These are phyloP conservation scores for Avena eriantha DNA, from an alignment of 176 grass and related monocot genomes.

Conservation along the genomic window DNA sequence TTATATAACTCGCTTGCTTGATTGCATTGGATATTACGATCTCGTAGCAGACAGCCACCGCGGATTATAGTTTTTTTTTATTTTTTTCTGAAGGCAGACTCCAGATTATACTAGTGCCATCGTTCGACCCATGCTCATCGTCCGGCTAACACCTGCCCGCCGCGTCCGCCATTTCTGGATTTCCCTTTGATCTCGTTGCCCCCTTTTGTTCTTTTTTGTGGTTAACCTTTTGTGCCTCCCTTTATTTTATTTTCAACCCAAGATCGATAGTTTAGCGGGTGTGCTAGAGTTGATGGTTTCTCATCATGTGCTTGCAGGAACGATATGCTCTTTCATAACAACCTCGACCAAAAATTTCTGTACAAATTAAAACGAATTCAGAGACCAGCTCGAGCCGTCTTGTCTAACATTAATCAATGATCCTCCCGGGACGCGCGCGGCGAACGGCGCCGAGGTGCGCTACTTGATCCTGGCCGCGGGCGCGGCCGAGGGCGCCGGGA, in stretches of 20 bases:
- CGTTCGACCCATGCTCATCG: constrained; percentile 34
- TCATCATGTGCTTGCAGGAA: constrained; percentile 7
- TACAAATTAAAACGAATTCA: constrained; percentile 40
- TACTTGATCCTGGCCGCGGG: constrained; percentile 54
- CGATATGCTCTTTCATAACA: constrained; percentile 31
- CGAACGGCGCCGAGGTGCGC: not conserved
- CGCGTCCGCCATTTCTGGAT: constrained; percentile 37
- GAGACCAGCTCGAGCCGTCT: constrained; percentile 1
- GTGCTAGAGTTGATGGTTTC: not conserved
- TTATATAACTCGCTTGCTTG: not conserved
- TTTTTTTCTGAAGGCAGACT: not conserved
- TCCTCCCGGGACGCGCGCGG: not conserved
- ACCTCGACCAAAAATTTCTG: constrained; percentile 35
- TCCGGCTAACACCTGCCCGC: constrained; percentile 47
- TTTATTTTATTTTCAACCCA: not conserved
- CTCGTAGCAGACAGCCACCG: constrained; percentile 38
- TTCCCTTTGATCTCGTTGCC: not conserved
- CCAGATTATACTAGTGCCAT: not conserved
- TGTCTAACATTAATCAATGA: not conserved
- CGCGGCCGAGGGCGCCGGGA: not conserved
- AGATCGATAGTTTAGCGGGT: not conserved
- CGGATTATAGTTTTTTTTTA: not conserved
- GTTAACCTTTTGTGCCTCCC: not conserved
- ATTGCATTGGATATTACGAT: constrained; percentile 15
- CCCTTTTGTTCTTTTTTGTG: too few relatives aligned